Evolutionary conservation across 345 rosid genomes (phyloP).

Genomic region (Sonneratia caseolaris): DNA sequence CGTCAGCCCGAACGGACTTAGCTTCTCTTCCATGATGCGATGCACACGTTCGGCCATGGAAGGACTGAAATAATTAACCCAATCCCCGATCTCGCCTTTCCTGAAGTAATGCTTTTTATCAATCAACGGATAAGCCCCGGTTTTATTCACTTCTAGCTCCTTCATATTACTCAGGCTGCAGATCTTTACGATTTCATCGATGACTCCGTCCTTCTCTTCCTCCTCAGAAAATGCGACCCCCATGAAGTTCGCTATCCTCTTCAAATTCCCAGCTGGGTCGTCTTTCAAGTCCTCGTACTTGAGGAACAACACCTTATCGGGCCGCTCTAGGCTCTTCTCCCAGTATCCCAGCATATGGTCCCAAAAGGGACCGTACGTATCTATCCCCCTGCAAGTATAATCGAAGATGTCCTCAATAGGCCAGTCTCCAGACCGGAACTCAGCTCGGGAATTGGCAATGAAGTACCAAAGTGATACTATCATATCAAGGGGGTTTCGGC

Average conservation of each 20-base stretch:
- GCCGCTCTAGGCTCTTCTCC: slow-evolving; percentile 16
- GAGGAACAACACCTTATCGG: slow-evolving; percentile 24
- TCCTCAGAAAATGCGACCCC: slow-evolving; percentile 12
- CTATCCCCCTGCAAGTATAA: slow-evolving; percentile 8
- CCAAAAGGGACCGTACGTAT: slow-evolving; percentile 30
- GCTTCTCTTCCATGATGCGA: slow-evolving; percentile 13
- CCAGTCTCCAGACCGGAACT: not conserved
- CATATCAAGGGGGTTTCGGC: not conserved
- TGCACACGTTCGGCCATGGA: slow-evolving; percentile 10
- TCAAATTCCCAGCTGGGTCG: slow-evolving; percentile 11
- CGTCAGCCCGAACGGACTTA: slow-evolving; percentile 13
- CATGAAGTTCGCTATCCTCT: slow-evolving; percentile 15
- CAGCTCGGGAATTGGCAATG: not conserved
- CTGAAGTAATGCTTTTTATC: slow-evolving; percentile 17
- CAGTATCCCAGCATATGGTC: slow-evolving; percentile 37
- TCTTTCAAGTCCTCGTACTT: slow-evolving; percentile 27
- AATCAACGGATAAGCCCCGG: not conserved
- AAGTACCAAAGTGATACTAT: not conserved
- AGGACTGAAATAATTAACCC: slow-evolving; percentile 14
- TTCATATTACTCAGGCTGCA: slow-evolving; percentile 20
- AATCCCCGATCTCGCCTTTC: slow-evolving; percentile 23
- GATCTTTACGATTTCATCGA: slow-evolving; percentile 6
- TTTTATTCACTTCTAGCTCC: slow-evolving; percentile 18
- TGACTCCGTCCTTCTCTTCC: slow-evolving; percentile 14
- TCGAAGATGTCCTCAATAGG: not conserved